Evolutionary conservation across 2,329 filamentous ascomycete species (phyloP).

Genomic region (Aspergillus candidus): DNA sequence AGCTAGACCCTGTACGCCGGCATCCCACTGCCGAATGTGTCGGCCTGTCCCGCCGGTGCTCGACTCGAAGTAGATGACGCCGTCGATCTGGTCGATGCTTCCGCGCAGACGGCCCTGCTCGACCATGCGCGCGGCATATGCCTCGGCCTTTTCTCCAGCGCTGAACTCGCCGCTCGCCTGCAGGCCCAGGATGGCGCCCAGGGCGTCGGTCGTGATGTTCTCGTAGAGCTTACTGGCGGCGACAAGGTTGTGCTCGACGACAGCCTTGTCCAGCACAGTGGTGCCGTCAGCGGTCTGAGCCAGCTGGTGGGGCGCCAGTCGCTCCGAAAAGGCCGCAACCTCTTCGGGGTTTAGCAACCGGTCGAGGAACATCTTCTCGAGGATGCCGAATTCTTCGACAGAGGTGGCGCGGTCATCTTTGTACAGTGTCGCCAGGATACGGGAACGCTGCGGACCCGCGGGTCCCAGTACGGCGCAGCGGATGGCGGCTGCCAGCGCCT

Average conservation of each 20-base stretch:
- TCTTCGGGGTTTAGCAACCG: conserved; percentile 74
- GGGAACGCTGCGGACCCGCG: conserved; percentile 76
- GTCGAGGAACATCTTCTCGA: conserved; percentile 97
- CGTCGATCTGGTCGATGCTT: conserved; percentile 88
- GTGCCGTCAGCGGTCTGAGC: conserved; percentile 84
- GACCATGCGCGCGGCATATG: conserved; percentile 90
- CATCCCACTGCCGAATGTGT: conserved; percentile 80
- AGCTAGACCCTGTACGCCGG: conserved; percentile 75
- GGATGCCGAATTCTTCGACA: conserved; percentile 74
- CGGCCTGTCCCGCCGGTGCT: conserved; percentile 61
- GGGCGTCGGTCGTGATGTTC: conserved; percentile 68
- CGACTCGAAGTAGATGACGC: conserved; percentile 77
- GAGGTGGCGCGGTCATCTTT: conserved; percentile 79
- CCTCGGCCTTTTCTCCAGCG: conserved; percentile 70
- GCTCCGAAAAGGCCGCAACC: conserved; percentile 76
- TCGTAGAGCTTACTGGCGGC: conserved; percentile 73
- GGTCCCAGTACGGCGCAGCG: conserved; percentile 89
- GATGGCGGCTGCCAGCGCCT: conserved; percentile 79
- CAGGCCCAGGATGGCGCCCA: conserved; percentile 72
- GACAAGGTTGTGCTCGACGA: conserved; percentile 92
- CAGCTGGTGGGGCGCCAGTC: conserved; percentile 79
- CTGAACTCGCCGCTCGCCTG: conserved; percentile 44
- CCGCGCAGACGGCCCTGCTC: conserved; percentile 85
- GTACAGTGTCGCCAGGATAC: conserved; percentile 76
- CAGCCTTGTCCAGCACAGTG: conserved; percentile 86